Evolutionary conservation across 2,329 filamentous ascomycete genomes (phyloP).

Genomic region (Mycogone perniciosa): DNA sequence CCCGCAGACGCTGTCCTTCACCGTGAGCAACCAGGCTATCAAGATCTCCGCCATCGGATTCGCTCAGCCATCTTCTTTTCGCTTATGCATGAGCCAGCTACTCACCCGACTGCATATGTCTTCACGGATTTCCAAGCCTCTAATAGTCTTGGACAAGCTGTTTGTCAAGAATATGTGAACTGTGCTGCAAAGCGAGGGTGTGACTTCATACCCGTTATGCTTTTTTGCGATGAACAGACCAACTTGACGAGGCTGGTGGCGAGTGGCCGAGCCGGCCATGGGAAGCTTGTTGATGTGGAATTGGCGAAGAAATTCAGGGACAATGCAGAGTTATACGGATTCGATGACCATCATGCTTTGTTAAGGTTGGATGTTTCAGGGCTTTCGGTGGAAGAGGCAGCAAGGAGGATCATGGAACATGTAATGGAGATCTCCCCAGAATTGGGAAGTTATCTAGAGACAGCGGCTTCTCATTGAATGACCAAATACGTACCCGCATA

Average conservation of each 20-base stretch:
- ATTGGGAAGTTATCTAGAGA: too few species aligned
- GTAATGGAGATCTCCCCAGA: too few species aligned
- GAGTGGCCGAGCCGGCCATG: not conserved
- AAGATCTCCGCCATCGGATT: too few species aligned
- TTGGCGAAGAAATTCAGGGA: not conserved
- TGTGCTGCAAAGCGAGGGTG: not conserved
- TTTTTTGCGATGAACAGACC: not conserved
- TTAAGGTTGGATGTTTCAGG: not conserved
- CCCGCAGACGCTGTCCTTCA: too few species aligned
- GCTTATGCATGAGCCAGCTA: too few species aligned
- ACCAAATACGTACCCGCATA: too few species aligned
- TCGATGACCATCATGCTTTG: not conserved
- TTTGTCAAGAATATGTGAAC: not conserved
- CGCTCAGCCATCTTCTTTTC: too few species aligned
- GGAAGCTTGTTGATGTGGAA: not conserved
- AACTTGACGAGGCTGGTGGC: not conserved
- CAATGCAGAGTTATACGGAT: not conserved
- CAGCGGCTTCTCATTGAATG: too few species aligned
- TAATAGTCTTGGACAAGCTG: not conserved
- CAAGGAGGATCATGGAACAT: too few species aligned
- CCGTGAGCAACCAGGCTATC: too few species aligned
- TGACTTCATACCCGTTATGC: not conserved
- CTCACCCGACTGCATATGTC: too few species aligned
- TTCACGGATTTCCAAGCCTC: not conserved
- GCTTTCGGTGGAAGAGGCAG: too few species aligned